Evolutionary conservation across 2,329 filamentous ascomycete genomes (phyloP), one percentile per base, ranked within the genome.

Genomic region (Penicillium sp.): DNA sequence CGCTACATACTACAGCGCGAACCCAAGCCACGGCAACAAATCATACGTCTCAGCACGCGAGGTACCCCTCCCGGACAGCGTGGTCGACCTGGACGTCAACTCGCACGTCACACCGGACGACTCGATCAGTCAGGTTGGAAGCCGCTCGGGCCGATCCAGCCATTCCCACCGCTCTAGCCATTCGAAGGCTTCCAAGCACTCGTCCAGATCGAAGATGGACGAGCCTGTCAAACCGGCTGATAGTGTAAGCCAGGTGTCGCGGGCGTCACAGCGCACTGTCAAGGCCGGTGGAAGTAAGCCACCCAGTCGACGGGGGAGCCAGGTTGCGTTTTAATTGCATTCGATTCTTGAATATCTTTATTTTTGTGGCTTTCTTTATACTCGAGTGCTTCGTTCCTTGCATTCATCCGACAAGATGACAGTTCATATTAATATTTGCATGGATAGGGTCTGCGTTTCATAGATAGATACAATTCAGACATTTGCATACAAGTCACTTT

Each of bases 31-130:
- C 11, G 44, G 51, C n/a, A 43, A 45, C 14, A 54, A 58, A 36
- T 61, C 58, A 13, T 33, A 53, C 28, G 13, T 54, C 14, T 58
- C 61, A 5, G 62, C 66, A 1, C 58, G 63, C 22, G 43, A 69
- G 24, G 53, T 70, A 11, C 66, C 68, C 5, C 59, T 71, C 4
- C 69, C 69, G 0, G 65, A 68, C 24, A 71, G 66, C 47, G 61
- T 68, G 16, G 50, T 62, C 7, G 69, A 67, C 8, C 57, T 68
- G 11, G 69, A 72, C 30, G 65, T 70, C 10, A 67, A 75, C 45
- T 73, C 72, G 13, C 85, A 91, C 16, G 77, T 99, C 59, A 88
- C 86, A 0, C 86, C 90, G 8, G 81, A 88, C 49, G 92, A 96
- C 70, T 95, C 90, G 0, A 83, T 91, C 54, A 85, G 85, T 58